Conservation (phyloP, 1,284 basidiomycete species). For the Clitocybe nebularis region DNA sequence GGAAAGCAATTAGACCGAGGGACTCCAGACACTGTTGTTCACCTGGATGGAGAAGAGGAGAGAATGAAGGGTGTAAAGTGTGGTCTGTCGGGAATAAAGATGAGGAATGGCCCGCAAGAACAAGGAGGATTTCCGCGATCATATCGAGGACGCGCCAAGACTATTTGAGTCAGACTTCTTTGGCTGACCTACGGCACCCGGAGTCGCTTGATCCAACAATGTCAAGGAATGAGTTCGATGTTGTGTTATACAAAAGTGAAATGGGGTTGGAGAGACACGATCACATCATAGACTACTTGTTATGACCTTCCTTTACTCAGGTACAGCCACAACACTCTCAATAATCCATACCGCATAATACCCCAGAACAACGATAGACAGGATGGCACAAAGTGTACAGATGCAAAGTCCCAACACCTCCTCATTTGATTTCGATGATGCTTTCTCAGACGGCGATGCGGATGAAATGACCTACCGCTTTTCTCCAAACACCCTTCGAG, state of each 20-base stretch:
- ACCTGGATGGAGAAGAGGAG: conserved; percentile 77
- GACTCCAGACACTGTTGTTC: conserved; percentile 78
- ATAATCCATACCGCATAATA: neutral
- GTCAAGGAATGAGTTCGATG: no score
- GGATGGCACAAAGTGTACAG: conserved; percentile 17
- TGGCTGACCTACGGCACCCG: neutral
- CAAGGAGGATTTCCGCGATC: conserved; percentile 83
- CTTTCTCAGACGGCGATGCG: conserved; percentile 59
- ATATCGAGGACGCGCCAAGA: conserved; percentile 27
- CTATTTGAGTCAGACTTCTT: neutral
- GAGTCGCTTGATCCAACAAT: no score
- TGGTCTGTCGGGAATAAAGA: conserved; percentile 67
- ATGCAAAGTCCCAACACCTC: conserved; percentile 23
- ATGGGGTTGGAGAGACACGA: conserved; percentile 3
- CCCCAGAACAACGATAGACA: neutral
- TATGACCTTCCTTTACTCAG: neutral
- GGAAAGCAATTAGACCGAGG: conserved; percentile 66
- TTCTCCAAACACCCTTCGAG: conserved; percentile 51
- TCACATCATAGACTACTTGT: neutral
- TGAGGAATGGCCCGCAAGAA: conserved; percentile 81
- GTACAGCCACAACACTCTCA: neutral
- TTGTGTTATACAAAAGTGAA: neutral
- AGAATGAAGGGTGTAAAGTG: conserved; percentile 61
- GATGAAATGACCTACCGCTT: conserved; percentile 45
- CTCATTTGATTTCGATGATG: conserved; percentile 59